phyloP scores from a whole-genome alignment of 2,329 filamentous ascomycete species.

The Geosmithia flava region DNA sequence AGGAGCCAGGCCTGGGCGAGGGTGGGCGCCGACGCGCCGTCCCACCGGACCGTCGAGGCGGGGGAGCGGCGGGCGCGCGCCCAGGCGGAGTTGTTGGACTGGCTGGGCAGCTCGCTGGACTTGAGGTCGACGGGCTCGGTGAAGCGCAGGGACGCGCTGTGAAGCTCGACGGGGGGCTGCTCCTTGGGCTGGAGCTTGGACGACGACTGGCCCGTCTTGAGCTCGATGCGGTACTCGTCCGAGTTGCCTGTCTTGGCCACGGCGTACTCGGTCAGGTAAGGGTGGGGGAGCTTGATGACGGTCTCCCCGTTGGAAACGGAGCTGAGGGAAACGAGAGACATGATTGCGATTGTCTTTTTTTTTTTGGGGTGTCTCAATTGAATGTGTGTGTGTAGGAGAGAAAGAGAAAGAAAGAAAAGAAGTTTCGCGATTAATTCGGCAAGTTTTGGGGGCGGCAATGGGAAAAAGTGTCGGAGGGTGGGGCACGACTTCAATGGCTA shows the following conservation, averaged over 20 bases:
- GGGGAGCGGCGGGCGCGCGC: slow-evolving; percentile 42
- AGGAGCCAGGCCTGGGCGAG: slow-evolving; percentile 40
- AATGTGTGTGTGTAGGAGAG: no score
- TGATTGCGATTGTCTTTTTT: not conserved
- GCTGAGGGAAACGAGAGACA: slow-evolving; percentile 11
- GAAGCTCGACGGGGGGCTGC: slow-evolving; percentile 14
- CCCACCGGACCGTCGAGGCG: slow-evolving; percentile 31
- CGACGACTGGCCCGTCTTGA: slow-evolving; percentile 12
- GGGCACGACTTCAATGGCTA: not conserved
- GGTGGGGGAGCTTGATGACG: slow-evolving; percentile 35
- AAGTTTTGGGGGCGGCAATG: not conserved
- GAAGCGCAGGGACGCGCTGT: slow-evolving; percentile 26
- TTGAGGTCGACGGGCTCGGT: slow-evolving; percentile 32
- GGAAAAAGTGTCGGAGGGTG: not conserved
- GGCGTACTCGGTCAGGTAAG: slow-evolving; percentile 32
- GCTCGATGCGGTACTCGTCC: slow-evolving; percentile 17
- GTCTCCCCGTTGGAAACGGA: slow-evolving; percentile 20
- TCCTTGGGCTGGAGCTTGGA: slow-evolving; percentile 11
- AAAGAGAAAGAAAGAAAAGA: no score
- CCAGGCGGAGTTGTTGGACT: slow-evolving; percentile 43
- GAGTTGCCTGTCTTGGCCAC: slow-evolving; percentile 18
- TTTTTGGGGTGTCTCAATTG: no score
- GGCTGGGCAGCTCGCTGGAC: slow-evolving; percentile 33
- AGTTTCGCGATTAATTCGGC: no score
- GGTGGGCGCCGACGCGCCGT: slow-evolving; percentile 23